Conservation (phyloP, 208 protist species). For the Trypanosoma cruzi region DNA sequence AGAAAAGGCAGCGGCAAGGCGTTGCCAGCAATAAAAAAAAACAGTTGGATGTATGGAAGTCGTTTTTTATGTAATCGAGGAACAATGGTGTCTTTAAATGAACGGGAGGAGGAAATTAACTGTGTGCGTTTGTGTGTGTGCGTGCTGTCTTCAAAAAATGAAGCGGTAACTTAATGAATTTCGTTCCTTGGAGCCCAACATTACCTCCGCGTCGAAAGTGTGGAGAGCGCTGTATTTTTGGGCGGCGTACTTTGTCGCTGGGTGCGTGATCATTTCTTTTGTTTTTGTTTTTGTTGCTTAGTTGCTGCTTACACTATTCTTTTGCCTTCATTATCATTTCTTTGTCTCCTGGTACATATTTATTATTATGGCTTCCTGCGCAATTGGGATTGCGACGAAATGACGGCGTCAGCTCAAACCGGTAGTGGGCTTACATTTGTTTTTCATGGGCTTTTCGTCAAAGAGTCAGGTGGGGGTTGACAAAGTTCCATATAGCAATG, state of each 20-base stretch:
- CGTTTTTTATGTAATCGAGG: neutral
- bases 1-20: neutral
- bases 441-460: slow-evolving; percentile 7
- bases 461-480: neutral
- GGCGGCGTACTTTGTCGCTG: neutral
- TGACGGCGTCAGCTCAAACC: neutral
- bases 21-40: neutral
- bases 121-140: neutral
- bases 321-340: slow-evolving; percentile 7
- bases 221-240: neutral
- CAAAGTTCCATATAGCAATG: slow-evolving; percentile 22
- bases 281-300: neutral
- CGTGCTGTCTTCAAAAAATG: neutral
- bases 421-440: neutral
- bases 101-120: neutral
- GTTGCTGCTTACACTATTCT: slow-evolving; percentile 7
- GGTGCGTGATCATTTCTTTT: neutral
- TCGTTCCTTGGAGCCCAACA: neutral
- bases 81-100: neutral
- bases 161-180: neutral
- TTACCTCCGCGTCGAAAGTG: neutral
- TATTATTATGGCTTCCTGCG: slow-evolving; percentile 1
- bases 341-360: slow-evolving; percentile 14
- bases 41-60: neutral
- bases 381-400: neutral